These are phyloP conservation scores for Heterobasidion annosum DNA, from an alignment of 1,284 basidiomycete species.

Conservation along the genomic window DNA sequence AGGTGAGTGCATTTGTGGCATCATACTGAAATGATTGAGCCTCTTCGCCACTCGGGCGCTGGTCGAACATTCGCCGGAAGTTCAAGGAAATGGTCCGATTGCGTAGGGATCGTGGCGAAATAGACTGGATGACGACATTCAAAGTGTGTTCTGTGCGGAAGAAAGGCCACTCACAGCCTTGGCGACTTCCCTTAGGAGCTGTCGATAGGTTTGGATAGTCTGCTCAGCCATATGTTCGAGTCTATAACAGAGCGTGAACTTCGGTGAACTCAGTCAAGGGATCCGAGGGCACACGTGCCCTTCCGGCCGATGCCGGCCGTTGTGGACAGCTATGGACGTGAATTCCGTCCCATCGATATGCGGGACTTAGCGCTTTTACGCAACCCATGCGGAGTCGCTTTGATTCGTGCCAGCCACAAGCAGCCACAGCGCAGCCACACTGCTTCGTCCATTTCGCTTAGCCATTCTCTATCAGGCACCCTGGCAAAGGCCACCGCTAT, in stretches of 20 bases:
- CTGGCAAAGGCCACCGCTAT: too few species aligned
- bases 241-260: constrained; percentile 7
- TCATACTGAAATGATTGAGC: constrained; percentile 31
- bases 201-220: constrained; percentile 26
- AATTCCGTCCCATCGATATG: too few species aligned
- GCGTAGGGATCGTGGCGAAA: constrained; percentile 30
- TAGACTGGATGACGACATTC: constrained; percentile 27
- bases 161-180: constrained; percentile 24
- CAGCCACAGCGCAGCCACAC: too few species aligned
- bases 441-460: too few species aligned
- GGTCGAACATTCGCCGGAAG: constrained; percentile 53
- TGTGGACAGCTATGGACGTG: too few species aligned
- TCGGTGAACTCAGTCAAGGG: too few species aligned
- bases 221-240: constrained; percentile 3
- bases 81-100: constrained; percentile 37
- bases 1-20: constrained; percentile 59
- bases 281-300: too few species aligned
- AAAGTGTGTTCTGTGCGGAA: constrained; percentile 2
- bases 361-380: too few species aligned
- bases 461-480: too few species aligned
- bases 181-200: constrained; percentile 33
- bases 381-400: too few species aligned
- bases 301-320: too few species aligned
- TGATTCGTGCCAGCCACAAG: too few species aligned
- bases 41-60: constrained; percentile 20